Conservation (phyloP, 164 flowering plant genomes). For the Piper longum region DNA sequence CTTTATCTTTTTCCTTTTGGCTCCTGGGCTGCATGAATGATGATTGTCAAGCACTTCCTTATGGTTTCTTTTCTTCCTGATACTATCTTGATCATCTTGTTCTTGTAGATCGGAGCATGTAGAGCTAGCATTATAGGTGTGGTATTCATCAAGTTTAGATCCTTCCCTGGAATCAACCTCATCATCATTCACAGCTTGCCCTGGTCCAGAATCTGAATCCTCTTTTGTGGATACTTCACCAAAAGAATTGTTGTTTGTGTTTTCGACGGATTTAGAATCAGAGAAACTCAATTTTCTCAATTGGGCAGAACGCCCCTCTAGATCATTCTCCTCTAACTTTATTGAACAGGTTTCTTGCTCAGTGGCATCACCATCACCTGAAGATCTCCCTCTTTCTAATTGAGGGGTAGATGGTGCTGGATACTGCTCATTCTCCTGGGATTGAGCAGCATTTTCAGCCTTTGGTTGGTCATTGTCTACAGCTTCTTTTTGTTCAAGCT, state of each 20-base stretch:
- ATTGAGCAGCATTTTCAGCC: conserved; percentile 9
- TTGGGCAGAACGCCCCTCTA: conserved; percentile 22
- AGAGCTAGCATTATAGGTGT: conserved; percentile 5
- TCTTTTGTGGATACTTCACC: conserved; percentile 12
- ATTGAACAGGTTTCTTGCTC: conserved; percentile 33
- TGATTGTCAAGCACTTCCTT: conserved; percentile 18
- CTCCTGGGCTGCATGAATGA: conserved; percentile 20
- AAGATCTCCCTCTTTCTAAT: conserved; percentile 36
- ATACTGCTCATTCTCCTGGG: conserved; percentile 30
- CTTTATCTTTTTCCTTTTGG: conserved; percentile 44
- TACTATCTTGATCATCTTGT: conserved; percentile 9
- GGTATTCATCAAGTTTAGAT: conserved; percentile 12
- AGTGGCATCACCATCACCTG: conserved; percentile 46
- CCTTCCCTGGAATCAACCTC: conserved; percentile 32
- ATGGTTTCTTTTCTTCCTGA: conserved; percentile 8
- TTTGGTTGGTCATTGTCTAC: conserved; percentile 11
- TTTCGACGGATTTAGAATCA: conserved; percentile 75
- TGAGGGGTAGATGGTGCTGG: conserved; percentile 90
- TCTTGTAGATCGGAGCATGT: conserved; percentile 9
- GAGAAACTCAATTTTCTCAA: background rate
- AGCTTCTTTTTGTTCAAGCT: conserved; percentile 20
- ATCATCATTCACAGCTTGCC: conserved; percentile 24
- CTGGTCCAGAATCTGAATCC: conserved; percentile 9
- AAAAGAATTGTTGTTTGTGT: conserved; percentile 27
- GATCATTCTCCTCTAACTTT: conserved; percentile 39